Percentiles rank a stretch among this genome's conserved stretches.
phyloP scores from a whole-genome alignment of 306 rosid genomes.

The Crotalaria pallida region DNA sequence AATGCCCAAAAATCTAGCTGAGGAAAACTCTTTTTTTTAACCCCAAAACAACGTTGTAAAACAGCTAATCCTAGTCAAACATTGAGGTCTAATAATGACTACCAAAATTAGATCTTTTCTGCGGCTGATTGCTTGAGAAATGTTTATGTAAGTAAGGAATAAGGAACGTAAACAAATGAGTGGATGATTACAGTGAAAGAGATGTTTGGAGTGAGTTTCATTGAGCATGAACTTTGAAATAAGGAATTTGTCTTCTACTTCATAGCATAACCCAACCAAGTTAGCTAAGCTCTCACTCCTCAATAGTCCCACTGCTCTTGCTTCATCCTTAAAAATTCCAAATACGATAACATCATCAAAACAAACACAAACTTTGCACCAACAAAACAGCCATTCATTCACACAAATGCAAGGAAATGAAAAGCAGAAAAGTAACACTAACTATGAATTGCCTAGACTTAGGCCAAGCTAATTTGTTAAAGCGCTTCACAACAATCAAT shows the following conservation, averaged over 20 bases:
- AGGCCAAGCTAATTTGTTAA: constrained; percentile 95
- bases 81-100: background rate
- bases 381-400: background rate
- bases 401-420: background rate
- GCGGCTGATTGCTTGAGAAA: background rate
- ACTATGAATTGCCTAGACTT: constrained; percentile 94
- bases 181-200: constrained; percentile 70
- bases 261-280: constrained; percentile 87
- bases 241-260: constrained; percentile 92
- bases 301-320: constrained; percentile 76
- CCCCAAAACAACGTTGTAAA: too few species aligned
- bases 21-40: too few species aligned
- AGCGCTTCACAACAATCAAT: constrained; percentile 84
- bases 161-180: background rate
- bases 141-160: too few species aligned
- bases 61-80: background rate
- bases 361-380: background rate
- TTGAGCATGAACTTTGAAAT: constrained; percentile 96
- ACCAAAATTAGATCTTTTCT: background rate
- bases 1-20: too few species aligned
- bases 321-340: constrained; percentile 64
- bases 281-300: constrained; percentile 75
- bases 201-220: constrained; percentile 95
- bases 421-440: constrained; percentile 32
- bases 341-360: background rate